Evolutionary conservation across 352 stramenopile species (phyloP).

Genomic region (Pythium dissotocum): DNA sequence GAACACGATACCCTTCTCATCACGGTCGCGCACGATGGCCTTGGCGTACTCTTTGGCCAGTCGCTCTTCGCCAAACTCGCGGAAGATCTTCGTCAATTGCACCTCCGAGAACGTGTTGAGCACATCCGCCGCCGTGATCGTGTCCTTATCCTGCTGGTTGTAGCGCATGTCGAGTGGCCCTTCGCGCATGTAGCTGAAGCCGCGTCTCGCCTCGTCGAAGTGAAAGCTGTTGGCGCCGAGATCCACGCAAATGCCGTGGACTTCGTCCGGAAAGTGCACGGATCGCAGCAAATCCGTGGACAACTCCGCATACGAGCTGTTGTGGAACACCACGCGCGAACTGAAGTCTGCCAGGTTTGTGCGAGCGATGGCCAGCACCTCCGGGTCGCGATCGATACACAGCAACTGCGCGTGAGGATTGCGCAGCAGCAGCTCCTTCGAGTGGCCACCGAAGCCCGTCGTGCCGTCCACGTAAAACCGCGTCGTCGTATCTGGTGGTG

Average conservation of each 20-base stretch:
- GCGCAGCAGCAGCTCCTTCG: conserved; percentile 53
- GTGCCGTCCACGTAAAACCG: conserved; percentile 79
- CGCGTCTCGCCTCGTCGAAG: conserved; percentile 65
- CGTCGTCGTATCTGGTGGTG: not conserved
- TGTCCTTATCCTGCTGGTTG: conserved; percentile 39
- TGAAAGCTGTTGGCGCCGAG: conserved; percentile 85
- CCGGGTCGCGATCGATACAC: conserved; percentile 78
- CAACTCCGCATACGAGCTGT: conserved; percentile 67
- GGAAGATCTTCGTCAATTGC: conserved; percentile 75
- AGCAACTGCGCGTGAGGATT: conserved; percentile 54
- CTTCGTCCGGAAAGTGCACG: conserved; percentile 44
- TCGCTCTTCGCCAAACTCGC: conserved; percentile 65
- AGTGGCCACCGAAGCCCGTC: conserved; percentile 68
- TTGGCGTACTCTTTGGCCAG: conserved; percentile 83
- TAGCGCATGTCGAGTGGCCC: conserved; percentile 84
- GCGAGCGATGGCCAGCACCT: conserved; percentile 62
- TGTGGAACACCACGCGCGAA: conserved; percentile 51
- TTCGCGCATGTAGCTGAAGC: conserved; percentile 76
- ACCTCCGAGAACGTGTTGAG: conserved; percentile 77
- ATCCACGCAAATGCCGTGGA: conserved; percentile 76
- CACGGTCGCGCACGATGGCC: conserved; percentile 69
- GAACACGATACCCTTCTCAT: conserved; percentile 51
- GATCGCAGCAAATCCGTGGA: conserved; percentile 32
- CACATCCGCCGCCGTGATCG: conserved; percentile 55
- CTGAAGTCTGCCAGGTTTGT: conserved; percentile 49